Percentiles rank a stretch among this genome's conserved stretches.
Evolutionary conservation across 1,284 basidiomycete genomes (phyloP).

Genomic region (Trichosporon asahii): DNA sequence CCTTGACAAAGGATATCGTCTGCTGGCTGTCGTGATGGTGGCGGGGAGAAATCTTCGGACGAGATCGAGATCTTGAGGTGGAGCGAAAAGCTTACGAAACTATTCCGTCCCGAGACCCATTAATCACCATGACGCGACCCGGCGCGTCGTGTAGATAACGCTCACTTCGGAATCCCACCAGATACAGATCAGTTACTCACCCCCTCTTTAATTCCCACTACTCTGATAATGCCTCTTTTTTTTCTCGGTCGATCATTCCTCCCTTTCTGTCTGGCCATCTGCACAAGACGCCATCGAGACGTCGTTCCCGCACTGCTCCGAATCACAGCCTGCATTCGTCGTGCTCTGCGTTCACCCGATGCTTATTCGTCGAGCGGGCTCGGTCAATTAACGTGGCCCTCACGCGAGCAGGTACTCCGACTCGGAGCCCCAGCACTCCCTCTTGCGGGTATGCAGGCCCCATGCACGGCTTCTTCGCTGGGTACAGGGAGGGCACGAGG

Average conservation of each 20-base stretch:
- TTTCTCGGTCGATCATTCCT: background rate
- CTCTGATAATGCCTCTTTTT: background rate
- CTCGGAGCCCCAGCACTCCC: no score
- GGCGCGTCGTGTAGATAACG: background rate
- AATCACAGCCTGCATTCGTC: background rate
- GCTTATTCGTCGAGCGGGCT: background rate
- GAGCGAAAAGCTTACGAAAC: background rate
- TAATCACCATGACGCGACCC: background rate
- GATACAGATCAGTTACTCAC: background rate
- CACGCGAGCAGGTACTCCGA: no score
- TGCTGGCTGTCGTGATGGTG: background rate
- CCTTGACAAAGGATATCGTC: no score
- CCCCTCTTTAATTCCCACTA: background rate
- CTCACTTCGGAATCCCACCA: background rate
- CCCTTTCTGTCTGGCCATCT: background rate
- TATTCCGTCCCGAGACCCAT: background rate
- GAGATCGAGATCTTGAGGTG: background rate
- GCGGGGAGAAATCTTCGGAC: background rate
- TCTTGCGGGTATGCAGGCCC: background rate
- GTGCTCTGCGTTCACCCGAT: background rate
- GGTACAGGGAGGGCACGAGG: background rate
- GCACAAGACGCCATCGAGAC: background rate
- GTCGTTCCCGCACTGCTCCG: background rate
- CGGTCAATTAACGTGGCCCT: background rate
- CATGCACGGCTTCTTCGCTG: background rate